Evolutionary conservation across 192 early-diverging fungal genomes (phyloP).

Genomic region (Podila minutissima): DNA sequence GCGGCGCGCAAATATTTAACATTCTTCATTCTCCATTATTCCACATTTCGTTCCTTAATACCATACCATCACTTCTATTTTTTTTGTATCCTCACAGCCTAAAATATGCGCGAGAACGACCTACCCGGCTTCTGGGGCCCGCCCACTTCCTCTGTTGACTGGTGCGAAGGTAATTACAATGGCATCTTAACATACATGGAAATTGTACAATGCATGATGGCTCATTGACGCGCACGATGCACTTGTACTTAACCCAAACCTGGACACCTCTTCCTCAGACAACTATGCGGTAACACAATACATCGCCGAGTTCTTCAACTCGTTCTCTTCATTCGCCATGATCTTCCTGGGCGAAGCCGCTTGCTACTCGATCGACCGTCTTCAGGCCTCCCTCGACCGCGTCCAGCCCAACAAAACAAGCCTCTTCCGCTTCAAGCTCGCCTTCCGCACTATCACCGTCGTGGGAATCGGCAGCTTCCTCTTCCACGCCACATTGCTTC

Average conservation of each 20-base stretch:
- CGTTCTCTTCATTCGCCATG: slow-evolving; percentile 75
- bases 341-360: slow-evolving; percentile 66
- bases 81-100: no score
- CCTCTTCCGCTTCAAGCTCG: slow-evolving; percentile 58
- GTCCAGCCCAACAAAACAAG: slow-evolving; percentile 14
- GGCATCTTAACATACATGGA: neutral
- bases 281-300: slow-evolving; percentile 61
- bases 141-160: slow-evolving; percentile 65
- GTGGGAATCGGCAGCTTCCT: slow-evolving; percentile 83
- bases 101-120: neutral
- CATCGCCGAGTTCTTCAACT: slow-evolving; percentile 73
- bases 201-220: neutral
- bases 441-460: slow-evolving; percentile 67
- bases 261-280: slow-evolving; percentile 13
- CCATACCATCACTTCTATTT: neutral
- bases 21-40: no score
- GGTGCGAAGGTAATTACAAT: slow-evolving; percentile 39
- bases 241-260: neutral
- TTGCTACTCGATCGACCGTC: slow-evolving; percentile 25
- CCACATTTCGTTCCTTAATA: no score
- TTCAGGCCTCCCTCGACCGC: slow-evolving; percentile 20
- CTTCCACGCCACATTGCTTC: slow-evolving; percentile 81
- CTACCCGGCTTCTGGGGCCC: slow-evolving; percentile 57
- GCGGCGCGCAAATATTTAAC: no score
- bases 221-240: neutral